phyloP scores from a whole-genome alignment of 2,329 filamentous ascomycete genomes.

The Aspergillus sclerotialis region DNA sequence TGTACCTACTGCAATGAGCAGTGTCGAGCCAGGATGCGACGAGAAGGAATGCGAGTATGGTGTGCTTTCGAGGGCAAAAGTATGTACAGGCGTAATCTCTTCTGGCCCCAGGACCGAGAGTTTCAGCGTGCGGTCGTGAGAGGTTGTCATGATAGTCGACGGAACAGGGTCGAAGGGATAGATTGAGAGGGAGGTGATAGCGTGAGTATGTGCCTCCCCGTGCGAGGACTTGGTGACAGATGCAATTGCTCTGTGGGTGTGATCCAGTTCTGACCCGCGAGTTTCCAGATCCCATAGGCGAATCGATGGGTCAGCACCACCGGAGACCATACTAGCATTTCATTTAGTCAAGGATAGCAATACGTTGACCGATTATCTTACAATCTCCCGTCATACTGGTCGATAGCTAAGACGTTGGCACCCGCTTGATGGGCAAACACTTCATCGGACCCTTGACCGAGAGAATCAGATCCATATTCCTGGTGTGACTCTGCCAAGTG shows the following conservation, averaged over 20 bases:
- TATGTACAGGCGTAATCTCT: constrained; percentile 37
- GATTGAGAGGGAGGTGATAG: constrained; percentile 41
- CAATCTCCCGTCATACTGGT: constrained; percentile 74
- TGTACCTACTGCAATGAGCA: constrained; percentile 82
- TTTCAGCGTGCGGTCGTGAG: constrained; percentile 40
- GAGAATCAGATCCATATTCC: constrained; percentile 8
- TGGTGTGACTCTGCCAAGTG: constrained; percentile 3
- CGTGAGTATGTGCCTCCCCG: constrained; percentile 35
- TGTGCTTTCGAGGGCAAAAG: constrained; percentile 40
- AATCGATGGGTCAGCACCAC: constrained; percentile 76
- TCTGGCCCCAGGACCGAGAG: constrained; percentile 34
- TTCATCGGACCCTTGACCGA: constrained; percentile 17
- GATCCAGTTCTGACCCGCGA: constrained; percentile 40
- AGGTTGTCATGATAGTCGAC: constrained; percentile 39
- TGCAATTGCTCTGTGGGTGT: constrained; percentile 49
- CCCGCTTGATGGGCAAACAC: constrained; percentile 64
- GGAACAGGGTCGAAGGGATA: constrained; percentile 43
- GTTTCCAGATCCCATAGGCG: constrained; percentile 81
- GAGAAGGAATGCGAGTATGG: constrained; percentile 65
- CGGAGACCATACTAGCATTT: constrained; percentile 62
- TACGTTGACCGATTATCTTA: constrained; percentile 24
- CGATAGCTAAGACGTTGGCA: constrained; percentile 71
- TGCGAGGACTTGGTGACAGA: constrained; percentile 33
- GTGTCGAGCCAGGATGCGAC: constrained; percentile 54
- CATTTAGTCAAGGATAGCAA: constrained; percentile 7